These are phyloP conservation scores for Lonicera japonica DNA, from an alignment of 129 eudicot genomes.

Conservation along the genomic window DNA sequence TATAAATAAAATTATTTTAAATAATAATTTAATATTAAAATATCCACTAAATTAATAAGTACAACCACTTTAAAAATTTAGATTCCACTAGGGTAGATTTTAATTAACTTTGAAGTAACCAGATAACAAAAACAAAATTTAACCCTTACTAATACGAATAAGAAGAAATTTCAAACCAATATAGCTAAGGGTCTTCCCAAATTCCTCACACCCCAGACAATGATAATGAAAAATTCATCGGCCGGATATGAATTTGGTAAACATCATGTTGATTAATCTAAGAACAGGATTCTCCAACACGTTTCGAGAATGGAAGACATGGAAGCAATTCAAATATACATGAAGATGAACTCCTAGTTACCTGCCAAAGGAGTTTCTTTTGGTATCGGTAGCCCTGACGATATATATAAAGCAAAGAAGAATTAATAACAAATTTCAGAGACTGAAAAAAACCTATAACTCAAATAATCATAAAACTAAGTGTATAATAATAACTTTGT, in stretches of 20 bases:
- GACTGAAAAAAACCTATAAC: background rate
- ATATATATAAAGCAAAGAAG: constrained; percentile 17
- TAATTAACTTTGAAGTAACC: no score
- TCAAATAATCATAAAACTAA: background rate
- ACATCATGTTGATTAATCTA: no score
- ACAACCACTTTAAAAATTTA: no score
- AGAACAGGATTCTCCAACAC: background rate
- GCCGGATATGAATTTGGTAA: background rate
- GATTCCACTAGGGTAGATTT: no score
- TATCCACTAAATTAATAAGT: no score
- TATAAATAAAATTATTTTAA: no score
- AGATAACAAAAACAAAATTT: no score
- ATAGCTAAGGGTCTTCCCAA: background rate
- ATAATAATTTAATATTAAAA: no score
- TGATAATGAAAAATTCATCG: background rate
- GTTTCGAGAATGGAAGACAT: background rate
- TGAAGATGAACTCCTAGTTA: constrained; percentile 15
- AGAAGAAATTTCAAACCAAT: no score
- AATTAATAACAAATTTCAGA: background rate
- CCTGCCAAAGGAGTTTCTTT: constrained; percentile 77
- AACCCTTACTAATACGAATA: no score
- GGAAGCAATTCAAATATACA: background rate
- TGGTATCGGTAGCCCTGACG: constrained; percentile 83
- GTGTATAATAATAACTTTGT: constrained; percentile 55
- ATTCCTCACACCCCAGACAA: background rate